phyloP scores from a whole-genome alignment of 2,329 filamentous ascomycete species.

The Monilinia polystroma region DNA sequence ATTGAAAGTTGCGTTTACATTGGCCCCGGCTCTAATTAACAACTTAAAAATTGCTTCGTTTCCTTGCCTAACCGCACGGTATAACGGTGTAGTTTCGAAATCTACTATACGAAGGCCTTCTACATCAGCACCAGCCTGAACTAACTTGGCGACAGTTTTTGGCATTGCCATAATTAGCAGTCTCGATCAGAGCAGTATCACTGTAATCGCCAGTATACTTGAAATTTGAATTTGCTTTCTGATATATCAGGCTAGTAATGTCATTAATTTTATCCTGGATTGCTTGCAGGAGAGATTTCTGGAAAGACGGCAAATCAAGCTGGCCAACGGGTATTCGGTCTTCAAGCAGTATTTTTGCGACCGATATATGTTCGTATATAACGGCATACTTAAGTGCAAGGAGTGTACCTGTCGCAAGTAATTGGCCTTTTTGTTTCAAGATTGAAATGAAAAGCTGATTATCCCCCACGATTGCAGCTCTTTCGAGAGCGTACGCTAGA shows the following conservation, averaged over 20 bases:
- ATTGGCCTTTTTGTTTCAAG: neutral
- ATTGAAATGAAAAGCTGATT: neutral
- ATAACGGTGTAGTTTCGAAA: conserved; percentile 18
- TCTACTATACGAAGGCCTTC: neutral
- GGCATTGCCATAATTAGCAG: conserved; percentile 27
- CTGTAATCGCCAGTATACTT: too few species aligned
- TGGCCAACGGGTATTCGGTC: neutral
- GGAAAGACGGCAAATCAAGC: too few species aligned
- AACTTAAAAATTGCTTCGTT: conserved; percentile 32
- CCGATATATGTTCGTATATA: neutral
- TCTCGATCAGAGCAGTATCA: accelerated
- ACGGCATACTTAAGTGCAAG: neutral
- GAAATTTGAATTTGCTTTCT: neutral
- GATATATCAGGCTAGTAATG: neutral
- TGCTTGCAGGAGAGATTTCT: too few species aligned
- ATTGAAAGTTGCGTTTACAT: conserved; percentile 39
- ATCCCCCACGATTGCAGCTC: neutral
- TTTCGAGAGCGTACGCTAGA: neutral
- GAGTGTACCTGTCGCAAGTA: accelerated
- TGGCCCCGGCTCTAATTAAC: conserved; percentile 42
- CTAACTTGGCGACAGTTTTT: conserved; percentile 32
- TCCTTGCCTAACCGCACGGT: conserved; percentile 18
- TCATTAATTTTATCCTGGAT: too few species aligned
- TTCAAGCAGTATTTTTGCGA: neutral
- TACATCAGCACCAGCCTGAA: conserved; percentile 35